Evolutionary conservation across 768 basidiomycete species (phyloP).

Genomic region (Phylloporus rhodoxanthus): DNA sequence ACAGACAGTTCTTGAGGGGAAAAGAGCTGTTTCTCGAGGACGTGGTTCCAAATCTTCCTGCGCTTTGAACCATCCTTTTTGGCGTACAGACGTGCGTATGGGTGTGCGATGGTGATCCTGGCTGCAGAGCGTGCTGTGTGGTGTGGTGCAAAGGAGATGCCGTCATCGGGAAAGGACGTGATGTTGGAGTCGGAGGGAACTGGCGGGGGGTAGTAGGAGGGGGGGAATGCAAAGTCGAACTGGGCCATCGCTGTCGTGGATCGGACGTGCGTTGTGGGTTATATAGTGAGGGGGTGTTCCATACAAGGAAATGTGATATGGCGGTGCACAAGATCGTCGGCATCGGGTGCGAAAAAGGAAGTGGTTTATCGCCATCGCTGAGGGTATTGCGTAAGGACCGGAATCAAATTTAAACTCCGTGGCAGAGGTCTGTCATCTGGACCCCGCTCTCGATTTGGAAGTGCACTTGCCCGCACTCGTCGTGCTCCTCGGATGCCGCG

Average conservation of each 20-base stretch:
- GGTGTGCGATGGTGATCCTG: conserved; percentile 46
- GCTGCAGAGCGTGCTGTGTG: conserved; percentile 14
- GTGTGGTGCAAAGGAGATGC: conserved; percentile 15
- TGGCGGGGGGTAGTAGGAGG: conserved; percentile 5
- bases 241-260: conserved; percentile 17
- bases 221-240: conserved; percentile 7
- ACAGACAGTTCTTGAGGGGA: conserved; percentile 59
- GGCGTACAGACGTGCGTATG: conserved; percentile 64
- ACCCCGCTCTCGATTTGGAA: conserved; percentile 1
- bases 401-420: conserved; percentile 22
- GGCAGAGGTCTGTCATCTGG: background rate
- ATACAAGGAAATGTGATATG: conserved; percentile 11
- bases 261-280: conserved; percentile 8
- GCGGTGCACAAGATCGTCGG: conserved; percentile 20
- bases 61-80: conserved; percentile 61
- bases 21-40: conserved; percentile 68
- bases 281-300: conserved; percentile 13
- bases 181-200: background rate
- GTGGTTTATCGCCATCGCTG: background rate
- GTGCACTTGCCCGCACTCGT: background rate
- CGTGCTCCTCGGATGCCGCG: conserved; percentile 21
- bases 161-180: conserved; percentile 19
- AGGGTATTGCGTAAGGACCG: conserved; percentile 8
- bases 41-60: conserved; percentile 73
- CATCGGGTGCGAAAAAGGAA: background rate